A percentile compares a stretch with the other conserved stretches of the same genome.
phyloP scores from a whole-genome alignment of 2,329 filamentous ascomycete species.

The Ascochyta rabiei region DNA sequence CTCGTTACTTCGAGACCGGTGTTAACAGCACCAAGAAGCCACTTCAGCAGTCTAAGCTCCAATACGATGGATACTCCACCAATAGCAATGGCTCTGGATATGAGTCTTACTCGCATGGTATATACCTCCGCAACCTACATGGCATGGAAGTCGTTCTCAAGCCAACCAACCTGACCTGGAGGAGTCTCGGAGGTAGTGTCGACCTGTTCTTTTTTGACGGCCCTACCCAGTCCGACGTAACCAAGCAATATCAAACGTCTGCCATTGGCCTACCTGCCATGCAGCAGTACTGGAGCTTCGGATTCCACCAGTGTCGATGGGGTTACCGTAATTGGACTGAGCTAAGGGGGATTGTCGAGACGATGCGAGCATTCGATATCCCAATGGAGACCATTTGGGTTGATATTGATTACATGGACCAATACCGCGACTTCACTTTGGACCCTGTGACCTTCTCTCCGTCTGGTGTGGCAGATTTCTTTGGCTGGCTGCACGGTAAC shows the following conservation, averaged over 20 bases:
- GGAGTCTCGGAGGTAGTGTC: slow-evolving; percentile 74
- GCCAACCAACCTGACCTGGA: slow-evolving; percentile 71
- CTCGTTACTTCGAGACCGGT: slow-evolving; percentile 70
- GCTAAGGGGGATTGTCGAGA: slow-evolving; percentile 63
- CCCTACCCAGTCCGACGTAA: slow-evolving; percentile 70
- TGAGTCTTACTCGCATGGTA: slow-evolving; percentile 73
- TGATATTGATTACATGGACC: slow-evolving; percentile 52
- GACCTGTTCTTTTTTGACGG: slow-evolving; percentile 83
- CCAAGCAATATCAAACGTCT: slow-evolving; percentile 70
- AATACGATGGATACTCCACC: slow-evolving; percentile 4
- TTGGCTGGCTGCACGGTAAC: slow-evolving; percentile 59
- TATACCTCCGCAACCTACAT: slow-evolving; percentile 78
- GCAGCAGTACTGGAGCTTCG: slow-evolving; percentile 80
- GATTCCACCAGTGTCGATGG: slow-evolving; percentile 84
- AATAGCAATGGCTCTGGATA: slow-evolving; percentile 57
- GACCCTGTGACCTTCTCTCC: slow-evolving; percentile 60
- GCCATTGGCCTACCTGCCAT: slow-evolving; percentile 74
- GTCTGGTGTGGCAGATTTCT: slow-evolving; percentile 57
- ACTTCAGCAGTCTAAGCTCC: slow-evolving; percentile 59
- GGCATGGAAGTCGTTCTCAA: slow-evolving; percentile 73
- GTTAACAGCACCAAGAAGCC: slow-evolving; percentile 57
- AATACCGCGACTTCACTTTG: slow-evolving; percentile 63
- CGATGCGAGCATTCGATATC: slow-evolving; percentile 61
- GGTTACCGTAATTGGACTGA: slow-evolving; percentile 77
- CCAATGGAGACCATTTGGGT: slow-evolving; percentile 58